phyloP scores from a whole-genome alignment of 2,329 filamentous ascomycete genomes.

The Hortaea werneckii region DNA sequence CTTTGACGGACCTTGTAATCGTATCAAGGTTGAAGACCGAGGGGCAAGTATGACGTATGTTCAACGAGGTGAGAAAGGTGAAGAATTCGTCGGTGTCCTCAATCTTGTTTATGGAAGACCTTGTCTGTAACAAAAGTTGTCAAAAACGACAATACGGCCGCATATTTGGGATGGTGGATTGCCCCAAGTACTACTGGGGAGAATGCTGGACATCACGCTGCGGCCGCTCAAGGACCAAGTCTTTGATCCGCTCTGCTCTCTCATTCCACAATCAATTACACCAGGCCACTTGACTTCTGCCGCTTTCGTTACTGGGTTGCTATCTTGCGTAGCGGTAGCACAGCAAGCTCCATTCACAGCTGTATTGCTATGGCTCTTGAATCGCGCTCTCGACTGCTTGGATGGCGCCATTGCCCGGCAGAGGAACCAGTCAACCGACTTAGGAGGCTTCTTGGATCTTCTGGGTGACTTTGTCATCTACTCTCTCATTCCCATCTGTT shows the following conservation, averaged over 20 bases:
- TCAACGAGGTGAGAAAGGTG: too few species aligned
- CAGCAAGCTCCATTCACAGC: not conserved
- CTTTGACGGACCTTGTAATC: too few species aligned
- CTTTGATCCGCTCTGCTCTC: conserved; percentile 11
- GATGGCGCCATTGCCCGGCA: conserved; percentile 18
- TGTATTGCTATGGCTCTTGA: conserved; percentile 13
- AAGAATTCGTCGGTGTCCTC: too few species aligned
- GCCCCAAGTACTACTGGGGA: too few species aligned
- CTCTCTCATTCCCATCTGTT: conserved; percentile 17
- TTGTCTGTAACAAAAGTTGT: too few species aligned
- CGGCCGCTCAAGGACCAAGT: conserved; percentile 14
- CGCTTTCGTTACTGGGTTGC: conserved; percentile 7
- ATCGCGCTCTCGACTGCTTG: conserved; percentile 18
- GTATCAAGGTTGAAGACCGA: too few species aligned
- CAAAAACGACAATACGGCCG: too few species aligned
- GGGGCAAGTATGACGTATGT: too few species aligned
- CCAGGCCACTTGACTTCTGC: conserved; percentile 12
- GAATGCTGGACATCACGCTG: conserved; percentile 17
- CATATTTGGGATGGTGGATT: too few species aligned
- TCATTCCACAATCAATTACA: conserved; percentile 9
- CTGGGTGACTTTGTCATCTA: conserved; percentile 22
- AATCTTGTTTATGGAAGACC: too few species aligned
- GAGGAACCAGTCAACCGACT: conserved; percentile 11
- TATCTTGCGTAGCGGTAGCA: not conserved
- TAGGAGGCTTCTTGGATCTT: conserved; percentile 21